Percentiles rank a stretch among this genome's conserved stretches.
These are phyloP conservation scores for Citrullus amarus DNA, from an alignment of 306 rosid species.

Conservation along the genomic window DNA sequence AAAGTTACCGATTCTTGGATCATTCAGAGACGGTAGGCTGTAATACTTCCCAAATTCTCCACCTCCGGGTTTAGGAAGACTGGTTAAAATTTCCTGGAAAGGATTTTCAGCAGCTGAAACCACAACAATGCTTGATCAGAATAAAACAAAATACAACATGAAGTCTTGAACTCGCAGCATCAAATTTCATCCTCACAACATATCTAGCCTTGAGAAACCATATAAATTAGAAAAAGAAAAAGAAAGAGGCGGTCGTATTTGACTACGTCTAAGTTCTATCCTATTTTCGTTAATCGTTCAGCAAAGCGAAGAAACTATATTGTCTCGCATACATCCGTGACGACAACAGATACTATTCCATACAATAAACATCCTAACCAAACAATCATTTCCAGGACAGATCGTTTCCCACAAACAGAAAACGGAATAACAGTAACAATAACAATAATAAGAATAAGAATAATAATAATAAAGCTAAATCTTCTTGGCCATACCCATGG, in stretches of 20 bases:
- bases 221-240: background rate
- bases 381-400: background rate
- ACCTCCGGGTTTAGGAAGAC: conserved; percentile 90
- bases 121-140: conserved; percentile 5
- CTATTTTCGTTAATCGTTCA: background rate
- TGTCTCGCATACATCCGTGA: background rate
- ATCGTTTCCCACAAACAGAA: background rate
- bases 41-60: conserved; percentile 93
- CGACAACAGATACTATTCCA: background rate
- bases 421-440: background rate
- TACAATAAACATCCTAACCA: background rate
- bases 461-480: background rate
- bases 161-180: background rate
- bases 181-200: background rate
- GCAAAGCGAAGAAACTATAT: background rate
- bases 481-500: conserved; percentile 44
- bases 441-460: background rate
- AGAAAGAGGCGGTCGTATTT: background rate
- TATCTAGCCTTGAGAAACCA: background rate
- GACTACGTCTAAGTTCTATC: background rate
- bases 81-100: conserved; percentile 71
- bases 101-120: conserved; percentile 72
- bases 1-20: conserved; percentile 75
- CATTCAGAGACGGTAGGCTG: conserved; percentile 85
- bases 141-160: background rate